phyloP scores from a whole-genome alignment of 208 protist species.

The Crithidia fasciculata region DNA sequence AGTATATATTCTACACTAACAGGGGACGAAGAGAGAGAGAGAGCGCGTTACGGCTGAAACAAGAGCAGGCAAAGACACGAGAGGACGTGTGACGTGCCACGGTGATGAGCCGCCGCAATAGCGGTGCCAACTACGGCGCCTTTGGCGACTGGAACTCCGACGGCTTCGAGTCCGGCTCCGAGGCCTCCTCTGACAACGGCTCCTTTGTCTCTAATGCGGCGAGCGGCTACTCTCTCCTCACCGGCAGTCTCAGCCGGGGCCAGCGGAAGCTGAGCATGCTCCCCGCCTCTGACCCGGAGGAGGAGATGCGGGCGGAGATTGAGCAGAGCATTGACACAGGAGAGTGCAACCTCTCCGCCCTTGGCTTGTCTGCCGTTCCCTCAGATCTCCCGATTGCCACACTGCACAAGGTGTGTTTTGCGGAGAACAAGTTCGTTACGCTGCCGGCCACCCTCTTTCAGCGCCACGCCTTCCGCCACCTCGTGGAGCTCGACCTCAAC shows the following conservation, averaged over 20 bases:
- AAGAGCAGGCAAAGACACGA: background rate
- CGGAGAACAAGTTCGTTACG: constrained; percentile 59
- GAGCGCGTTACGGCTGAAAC: background rate
- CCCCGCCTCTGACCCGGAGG: constrained; percentile 32
- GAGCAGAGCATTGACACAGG: constrained; percentile 40
- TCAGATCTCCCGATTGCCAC: constrained; percentile 38
- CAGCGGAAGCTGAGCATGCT: constrained; percentile 39
- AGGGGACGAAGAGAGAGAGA: too few relatives aligned
- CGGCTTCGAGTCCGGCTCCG: constrained; percentile 17
- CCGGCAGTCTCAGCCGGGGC: background rate
- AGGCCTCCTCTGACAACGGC: background rate
- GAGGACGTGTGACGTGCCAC: background rate
- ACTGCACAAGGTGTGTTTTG: constrained; percentile 58
- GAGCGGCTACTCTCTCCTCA: constrained; percentile 4
- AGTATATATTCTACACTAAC: too few relatives aligned
- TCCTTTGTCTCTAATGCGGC: constrained; percentile 4
- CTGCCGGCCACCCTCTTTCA: constrained; percentile 54
- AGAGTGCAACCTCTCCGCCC: constrained; percentile 68
- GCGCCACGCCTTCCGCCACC: constrained; percentile 31
- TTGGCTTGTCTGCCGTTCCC: constrained; percentile 49
- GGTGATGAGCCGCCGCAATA: background rate
- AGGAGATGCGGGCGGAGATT: constrained; percentile 64
- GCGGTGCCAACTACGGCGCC: constrained; percentile 2
- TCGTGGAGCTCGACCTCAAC: constrained; percentile 66
- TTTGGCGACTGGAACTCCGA: constrained; percentile 38